These are phyloP conservation scores for Vanrija pseudolonga DNA, from an alignment of 1,284 basidiomycete species.

Conservation along the genomic window DNA sequence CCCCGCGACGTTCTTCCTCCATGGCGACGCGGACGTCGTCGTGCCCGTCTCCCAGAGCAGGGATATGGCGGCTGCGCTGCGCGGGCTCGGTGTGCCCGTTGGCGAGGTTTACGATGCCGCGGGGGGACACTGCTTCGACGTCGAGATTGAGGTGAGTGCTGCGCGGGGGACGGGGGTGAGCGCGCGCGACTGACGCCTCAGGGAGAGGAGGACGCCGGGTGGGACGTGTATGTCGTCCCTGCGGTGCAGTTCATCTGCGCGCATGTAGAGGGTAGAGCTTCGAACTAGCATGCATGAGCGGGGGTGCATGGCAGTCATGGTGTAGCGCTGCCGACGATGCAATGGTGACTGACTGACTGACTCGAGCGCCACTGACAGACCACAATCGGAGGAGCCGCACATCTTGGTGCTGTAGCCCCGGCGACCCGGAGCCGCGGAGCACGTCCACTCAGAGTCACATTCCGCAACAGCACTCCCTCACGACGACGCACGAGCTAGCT, in stretches of 20 bases:
- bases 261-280: slow-evolving; percentile 1
- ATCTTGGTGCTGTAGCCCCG: too few relatives aligned
- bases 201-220: slow-evolving; percentile 17
- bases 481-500: too few relatives aligned
- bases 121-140: slow-evolving; percentile 23
- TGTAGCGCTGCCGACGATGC: too few relatives aligned
- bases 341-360: too few relatives aligned
- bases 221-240: slow-evolving; percentile 22
- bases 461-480: too few relatives aligned
- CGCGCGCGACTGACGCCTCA: slow-evolving; percentile 1
- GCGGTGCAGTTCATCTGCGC: slow-evolving; percentile 20
- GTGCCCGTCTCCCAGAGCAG: slow-evolving; percentile 22
- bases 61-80: slow-evolving; percentile 17
- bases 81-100: slow-evolving; percentile 8
- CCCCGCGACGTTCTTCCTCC: slow-evolving; percentile 29
- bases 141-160: slow-evolving; percentile 19
- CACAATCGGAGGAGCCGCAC: too few relatives aligned
- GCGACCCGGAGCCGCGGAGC: too few relatives aligned
- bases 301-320: neutral
- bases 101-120: slow-evolving; percentile 12
- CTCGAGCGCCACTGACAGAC: too few relatives aligned
- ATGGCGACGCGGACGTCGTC: slow-evolving; percentile 21
- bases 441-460: too few relatives aligned
- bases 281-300: neutral
- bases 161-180: too few relatives aligned